Percentiles rank a stretch among this genome's conserved stretches.
phyloP scores from a whole-genome alignment of 768 basidiomycete genomes.

The Lactarius sp. region DNA sequence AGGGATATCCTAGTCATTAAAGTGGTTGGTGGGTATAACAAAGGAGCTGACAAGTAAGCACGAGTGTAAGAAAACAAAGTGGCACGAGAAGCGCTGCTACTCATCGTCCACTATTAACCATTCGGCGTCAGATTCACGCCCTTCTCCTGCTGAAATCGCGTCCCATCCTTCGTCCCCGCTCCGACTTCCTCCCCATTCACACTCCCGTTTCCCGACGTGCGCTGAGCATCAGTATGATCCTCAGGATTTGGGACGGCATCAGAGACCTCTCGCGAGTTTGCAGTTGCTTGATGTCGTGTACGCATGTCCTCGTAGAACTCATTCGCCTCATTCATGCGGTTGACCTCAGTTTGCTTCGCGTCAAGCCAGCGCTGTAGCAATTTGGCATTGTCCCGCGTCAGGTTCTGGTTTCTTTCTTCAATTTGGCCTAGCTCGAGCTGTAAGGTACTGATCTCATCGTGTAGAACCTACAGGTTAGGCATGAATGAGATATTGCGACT shows the following conservation, averaged over 20 bases:
- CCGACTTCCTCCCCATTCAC: slow-evolving; percentile 43
- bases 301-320: slow-evolving; percentile 87
- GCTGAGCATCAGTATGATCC: slow-evolving; percentile 30
- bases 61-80: slow-evolving; percentile 18
- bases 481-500: neutral
- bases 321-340: slow-evolving; percentile 93
- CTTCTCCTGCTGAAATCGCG: slow-evolving; percentile 62
- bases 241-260: slow-evolving; percentile 26
- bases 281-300: slow-evolving; percentile 58
- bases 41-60: slow-evolving; percentile 1
- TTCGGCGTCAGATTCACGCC: slow-evolving; percentile 84
- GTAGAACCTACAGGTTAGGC: slow-evolving; percentile 57
- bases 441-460: slow-evolving; percentile 91
- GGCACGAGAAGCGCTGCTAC: slow-evolving; percentile 20
- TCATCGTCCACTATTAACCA: slow-evolving; percentile 67
- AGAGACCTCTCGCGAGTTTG: slow-evolving; percentile 51
- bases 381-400: slow-evolving; percentile 90
- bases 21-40: slow-evolving; percentile 10
- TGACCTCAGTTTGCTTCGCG: slow-evolving; percentile 86
- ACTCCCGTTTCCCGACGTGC: slow-evolving; percentile 68
- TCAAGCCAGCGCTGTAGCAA: slow-evolving; percentile 96
- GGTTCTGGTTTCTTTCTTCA: slow-evolving; percentile 78
- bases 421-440: slow-evolving; percentile 89
- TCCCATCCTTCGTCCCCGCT: slow-evolving; percentile 65
- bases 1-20: slow-evolving; percentile 7